phyloP scores from a whole-genome alignment of 306 rosid genomes.

The Corylus avellana region DNA sequence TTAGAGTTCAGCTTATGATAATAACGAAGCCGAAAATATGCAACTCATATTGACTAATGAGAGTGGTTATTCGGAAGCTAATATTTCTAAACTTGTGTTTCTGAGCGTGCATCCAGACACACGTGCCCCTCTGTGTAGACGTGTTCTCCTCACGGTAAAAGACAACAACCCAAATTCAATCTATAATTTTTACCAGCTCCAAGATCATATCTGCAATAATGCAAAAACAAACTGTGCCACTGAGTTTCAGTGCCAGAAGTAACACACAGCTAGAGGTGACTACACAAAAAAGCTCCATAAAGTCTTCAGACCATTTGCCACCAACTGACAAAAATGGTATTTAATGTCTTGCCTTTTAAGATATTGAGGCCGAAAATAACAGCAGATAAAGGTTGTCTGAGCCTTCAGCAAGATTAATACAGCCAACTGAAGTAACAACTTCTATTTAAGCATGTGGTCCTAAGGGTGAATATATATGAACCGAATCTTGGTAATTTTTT shows the following conservation, averaged over 20 bases:
- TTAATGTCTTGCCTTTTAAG: not conserved
- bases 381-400: not conserved
- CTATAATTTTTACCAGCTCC: not conserved
- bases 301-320: not conserved
- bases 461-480: not conserved
- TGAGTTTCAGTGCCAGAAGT: not conserved
- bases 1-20: not conserved
- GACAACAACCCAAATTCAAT: not conserved
- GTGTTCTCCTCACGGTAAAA: not conserved
- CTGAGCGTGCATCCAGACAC: not conserved
- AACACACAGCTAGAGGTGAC: conserved; percentile 1
- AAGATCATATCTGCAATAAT: not conserved
- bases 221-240: not conserved
- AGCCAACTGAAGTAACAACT: not conserved
- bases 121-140: not conserved
- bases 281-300: not conserved
- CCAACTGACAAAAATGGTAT: not conserved
- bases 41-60: not conserved
- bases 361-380: not conserved
- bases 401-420: not conserved
- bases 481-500: no score
- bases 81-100: not conserved
- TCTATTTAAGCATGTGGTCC: not conserved
- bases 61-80: not conserved
- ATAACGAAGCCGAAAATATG: not conserved